Evolutionary conservation across 2,329 filamentous ascomycete genomes (phyloP).

Genomic region (Trichoderma sp.): DNA sequence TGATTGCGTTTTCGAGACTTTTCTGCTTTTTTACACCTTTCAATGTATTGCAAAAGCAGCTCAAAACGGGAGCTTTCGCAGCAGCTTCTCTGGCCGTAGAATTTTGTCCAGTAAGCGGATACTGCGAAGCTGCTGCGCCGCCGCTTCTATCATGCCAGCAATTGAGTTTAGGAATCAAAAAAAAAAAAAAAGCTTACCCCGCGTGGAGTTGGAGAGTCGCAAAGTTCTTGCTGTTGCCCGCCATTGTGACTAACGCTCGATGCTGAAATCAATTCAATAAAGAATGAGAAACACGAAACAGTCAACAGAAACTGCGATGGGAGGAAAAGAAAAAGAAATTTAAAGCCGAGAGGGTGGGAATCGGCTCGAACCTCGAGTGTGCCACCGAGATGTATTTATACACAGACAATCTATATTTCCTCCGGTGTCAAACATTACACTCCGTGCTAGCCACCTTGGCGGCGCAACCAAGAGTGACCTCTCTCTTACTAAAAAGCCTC

Average conservation of each 20-base stretch:
- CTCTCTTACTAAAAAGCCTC: not conserved
- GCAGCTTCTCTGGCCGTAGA: not conserved
- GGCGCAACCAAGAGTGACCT: not conserved
- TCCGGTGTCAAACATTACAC: not conserved
- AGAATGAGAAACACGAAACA: conserved; percentile 36
- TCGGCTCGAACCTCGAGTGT: not conserved
- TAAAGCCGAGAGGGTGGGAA: not conserved
- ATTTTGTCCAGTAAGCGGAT: not conserved
- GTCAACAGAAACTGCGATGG: not conserved
- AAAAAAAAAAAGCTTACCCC: conserved; percentile 58
- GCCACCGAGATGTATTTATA: conserved; percentile 3
- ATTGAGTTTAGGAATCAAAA: conserved; percentile 8
- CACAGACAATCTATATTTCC: not conserved
- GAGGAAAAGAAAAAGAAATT: not conserved
- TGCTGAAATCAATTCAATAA: not conserved
- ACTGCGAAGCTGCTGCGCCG: not conserved
- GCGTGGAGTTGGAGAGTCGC: conserved; percentile 87
- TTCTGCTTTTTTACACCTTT: not conserved
- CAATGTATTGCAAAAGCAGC: no score
- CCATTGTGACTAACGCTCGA: conserved; percentile 37
- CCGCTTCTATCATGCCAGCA: not conserved
- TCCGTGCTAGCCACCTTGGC: conserved; percentile 7
- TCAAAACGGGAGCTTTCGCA: not conserved
- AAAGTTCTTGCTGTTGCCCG: conserved; percentile 63
- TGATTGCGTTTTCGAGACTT: not conserved